Evolutionary conservation across 2,329 filamentous ascomycete species (phyloP).

Genomic region (Taxawa tesnikishii): DNA sequence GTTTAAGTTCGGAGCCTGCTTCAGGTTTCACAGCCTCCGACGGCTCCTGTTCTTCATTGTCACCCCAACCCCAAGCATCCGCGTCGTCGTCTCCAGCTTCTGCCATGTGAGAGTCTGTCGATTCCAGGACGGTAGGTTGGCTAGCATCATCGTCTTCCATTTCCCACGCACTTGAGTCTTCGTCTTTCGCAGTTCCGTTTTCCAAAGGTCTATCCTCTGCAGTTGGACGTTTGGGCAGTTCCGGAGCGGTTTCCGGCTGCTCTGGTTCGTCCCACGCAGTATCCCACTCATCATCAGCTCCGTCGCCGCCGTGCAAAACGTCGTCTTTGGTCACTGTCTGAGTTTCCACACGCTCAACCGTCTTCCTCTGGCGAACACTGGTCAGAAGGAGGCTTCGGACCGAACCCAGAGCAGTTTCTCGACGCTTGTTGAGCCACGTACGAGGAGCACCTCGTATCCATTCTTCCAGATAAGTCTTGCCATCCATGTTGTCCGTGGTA

Average conservation of each 20-base stretch:
- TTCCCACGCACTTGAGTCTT: conserved; percentile 38
- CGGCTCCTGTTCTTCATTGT: conserved; percentile 38
- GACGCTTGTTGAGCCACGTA: conserved; percentile 75
- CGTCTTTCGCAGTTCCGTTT: conserved; percentile 23
- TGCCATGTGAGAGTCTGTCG: conserved; percentile 3
- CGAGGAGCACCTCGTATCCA: conserved; percentile 74
- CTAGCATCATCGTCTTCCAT: conserved; percentile 24
- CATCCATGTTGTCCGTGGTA: conserved; percentile 48
- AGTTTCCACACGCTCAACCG: conserved; percentile 75
- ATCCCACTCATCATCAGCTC: conserved; percentile 27
- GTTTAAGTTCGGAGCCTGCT: conserved; percentile 9
- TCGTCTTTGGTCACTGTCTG: conserved; percentile 63
- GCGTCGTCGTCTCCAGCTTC: conserved; percentile 23
- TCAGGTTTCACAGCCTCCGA: conserved; percentile 7
- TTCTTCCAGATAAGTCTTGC: conserved; percentile 48
- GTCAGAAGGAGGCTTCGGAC: conserved; percentile 57
- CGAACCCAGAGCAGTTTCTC: conserved; percentile 64
- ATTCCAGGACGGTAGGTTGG: not conserved
- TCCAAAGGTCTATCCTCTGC: conserved; percentile 11
- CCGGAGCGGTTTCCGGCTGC: conserved; percentile 17
- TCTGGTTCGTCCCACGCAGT: conserved; percentile 65
- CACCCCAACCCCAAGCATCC: conserved; percentile 81
- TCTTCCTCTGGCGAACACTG: conserved; percentile 54
- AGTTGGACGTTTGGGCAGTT: conserved; percentile 8
- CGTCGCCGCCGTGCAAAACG: conserved; percentile 45